phyloP scores from a whole-genome alignment of 1,284 basidiomycete genomes.

The Flammula alnicola region DNA sequence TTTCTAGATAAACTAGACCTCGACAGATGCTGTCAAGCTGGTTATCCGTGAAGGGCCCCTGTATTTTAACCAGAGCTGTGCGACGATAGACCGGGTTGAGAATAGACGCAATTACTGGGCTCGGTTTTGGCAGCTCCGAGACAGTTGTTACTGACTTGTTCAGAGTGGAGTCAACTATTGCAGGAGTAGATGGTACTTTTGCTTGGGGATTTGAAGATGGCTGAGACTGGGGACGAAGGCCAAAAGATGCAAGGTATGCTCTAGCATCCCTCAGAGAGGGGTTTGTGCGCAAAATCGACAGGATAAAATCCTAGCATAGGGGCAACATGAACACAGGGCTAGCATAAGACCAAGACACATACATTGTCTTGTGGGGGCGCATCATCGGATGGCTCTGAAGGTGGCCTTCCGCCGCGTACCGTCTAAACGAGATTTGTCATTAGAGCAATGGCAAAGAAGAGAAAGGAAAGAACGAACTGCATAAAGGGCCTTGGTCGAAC shows the following conservation, averaged over 20 bases:
- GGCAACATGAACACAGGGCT: conserved; percentile 14
- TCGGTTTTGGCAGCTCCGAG: conserved; percentile 43
- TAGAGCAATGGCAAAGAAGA: not conserved
- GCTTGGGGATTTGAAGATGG: conserved; percentile 30
- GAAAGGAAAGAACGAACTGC: conserved; percentile 46
- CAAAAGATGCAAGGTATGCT: conserved; percentile 89
- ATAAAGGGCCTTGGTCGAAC: conserved; percentile 62
- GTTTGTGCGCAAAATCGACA: conserved; percentile 92
- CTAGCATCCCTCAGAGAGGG: conserved; percentile 92
- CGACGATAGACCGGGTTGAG: conserved; percentile 82
- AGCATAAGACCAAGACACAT: conserved; percentile 25
- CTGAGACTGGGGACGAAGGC: conserved; percentile 50
- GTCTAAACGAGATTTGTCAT: conserved; percentile 41
- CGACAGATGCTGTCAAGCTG: conserved; percentile 94
- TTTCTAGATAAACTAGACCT: conserved; percentile 94
- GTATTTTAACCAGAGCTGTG: conserved; percentile 95
- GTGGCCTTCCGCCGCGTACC: conserved; percentile 48
- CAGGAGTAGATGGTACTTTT: conserved; percentile 22
- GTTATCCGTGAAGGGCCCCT: conserved; percentile 95
- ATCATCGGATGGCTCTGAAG: conserved; percentile 41
- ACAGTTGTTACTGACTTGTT: conserved; percentile 28
- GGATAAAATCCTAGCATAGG: conserved; percentile 87
- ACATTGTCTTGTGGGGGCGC: conserved; percentile 57
- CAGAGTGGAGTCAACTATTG: conserved; percentile 28
- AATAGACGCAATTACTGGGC: conserved; percentile 79